phyloP scores from a whole-genome alignment of 2,329 filamentous ascomycete genomes.

The Colletotrichum kahawae region DNA sequence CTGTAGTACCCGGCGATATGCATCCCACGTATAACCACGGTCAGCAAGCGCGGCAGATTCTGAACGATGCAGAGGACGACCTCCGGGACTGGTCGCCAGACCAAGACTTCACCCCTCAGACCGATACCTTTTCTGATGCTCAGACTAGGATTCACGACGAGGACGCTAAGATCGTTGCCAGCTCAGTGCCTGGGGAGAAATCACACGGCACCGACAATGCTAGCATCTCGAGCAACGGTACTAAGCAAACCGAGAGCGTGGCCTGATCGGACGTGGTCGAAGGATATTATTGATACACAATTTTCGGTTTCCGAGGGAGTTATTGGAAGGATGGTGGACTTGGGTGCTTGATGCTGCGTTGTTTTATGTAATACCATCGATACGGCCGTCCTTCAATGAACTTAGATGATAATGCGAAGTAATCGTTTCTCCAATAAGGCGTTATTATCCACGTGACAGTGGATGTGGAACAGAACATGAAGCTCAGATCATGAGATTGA shows the following conservation, averaged over 20 bases:
- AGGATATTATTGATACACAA: not conserved
- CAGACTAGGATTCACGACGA: conserved; percentile 14
- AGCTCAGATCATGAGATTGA: not conserved
- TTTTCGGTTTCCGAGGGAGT: not conserved
- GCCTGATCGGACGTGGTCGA: too few relatives aligned
- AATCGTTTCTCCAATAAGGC: not conserved
- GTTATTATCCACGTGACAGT: not conserved
- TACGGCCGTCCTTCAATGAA: conserved; percentile 8
- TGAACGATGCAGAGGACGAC: conserved; percentile 92
- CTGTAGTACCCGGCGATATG: conserved; percentile 84
- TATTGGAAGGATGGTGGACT: not conserved
- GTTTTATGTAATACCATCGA: not conserved
- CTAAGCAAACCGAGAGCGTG: conserved; percentile 3
- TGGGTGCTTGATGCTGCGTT: not conserved
- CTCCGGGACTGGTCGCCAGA: conserved; percentile 75
- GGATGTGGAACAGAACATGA: not conserved
- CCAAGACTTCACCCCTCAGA: conserved; percentile 31
- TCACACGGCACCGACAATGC: not conserved
- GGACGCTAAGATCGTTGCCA: conserved; percentile 3
- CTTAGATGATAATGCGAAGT: not conserved
- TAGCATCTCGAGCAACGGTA: not conserved
- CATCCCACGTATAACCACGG: conserved; percentile 71
- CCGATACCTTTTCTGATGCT: not conserved
- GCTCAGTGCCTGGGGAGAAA: not conserved
- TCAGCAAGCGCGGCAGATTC: conserved; percentile 77